These are phyloP conservation scores for Phytophthora fragariaefolia DNA, from an alignment of 352 stramenopile genomes.

Conservation along the genomic window DNA sequence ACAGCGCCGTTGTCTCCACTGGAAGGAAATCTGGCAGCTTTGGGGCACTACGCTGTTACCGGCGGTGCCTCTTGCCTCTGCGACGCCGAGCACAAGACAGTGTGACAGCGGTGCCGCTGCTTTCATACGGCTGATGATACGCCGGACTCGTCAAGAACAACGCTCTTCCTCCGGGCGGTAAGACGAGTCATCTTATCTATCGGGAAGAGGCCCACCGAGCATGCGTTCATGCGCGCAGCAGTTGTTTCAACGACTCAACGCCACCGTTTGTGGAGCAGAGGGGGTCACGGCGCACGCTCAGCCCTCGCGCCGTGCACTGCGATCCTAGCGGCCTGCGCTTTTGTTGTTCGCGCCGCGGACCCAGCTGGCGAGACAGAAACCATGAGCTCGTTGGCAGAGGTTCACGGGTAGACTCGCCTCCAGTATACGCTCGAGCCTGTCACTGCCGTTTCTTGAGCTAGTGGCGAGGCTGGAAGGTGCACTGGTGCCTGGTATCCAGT, in stretches of 20 bases:
- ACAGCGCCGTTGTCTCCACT: constrained; percentile 1
- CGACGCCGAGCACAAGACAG: background rate
- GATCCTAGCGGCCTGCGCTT: constrained; percentile 8
- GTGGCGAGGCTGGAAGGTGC: constrained; percentile 18
- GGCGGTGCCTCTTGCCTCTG: constrained; percentile 4
- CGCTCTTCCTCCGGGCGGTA: background rate
- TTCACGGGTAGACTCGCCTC: constrained; percentile 3
- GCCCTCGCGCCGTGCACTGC: background rate
- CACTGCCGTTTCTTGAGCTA: constrained; percentile 31
- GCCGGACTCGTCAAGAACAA: background rate
- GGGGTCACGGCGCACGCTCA: background rate
- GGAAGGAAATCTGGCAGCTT: background rate
- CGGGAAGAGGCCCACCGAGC: background rate
- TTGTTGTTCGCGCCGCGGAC: constrained; percentile 23
- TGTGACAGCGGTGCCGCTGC: background rate
- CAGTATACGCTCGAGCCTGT: constrained; percentile 21
- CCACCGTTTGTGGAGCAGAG: constrained; percentile 20
- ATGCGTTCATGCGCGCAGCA: no score
- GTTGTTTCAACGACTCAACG: constrained; percentile 26
- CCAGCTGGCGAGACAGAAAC: constrained; percentile 31
- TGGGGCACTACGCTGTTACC: background rate
- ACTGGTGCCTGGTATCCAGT: constrained; percentile 33
- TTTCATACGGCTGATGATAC: background rate
- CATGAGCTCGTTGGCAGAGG: constrained; percentile 13
- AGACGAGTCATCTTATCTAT: background rate